Evolutionary conservation across 2,329 filamentous ascomycete species (phyloP).

Genomic region (Aspergillus melleus): DNA sequence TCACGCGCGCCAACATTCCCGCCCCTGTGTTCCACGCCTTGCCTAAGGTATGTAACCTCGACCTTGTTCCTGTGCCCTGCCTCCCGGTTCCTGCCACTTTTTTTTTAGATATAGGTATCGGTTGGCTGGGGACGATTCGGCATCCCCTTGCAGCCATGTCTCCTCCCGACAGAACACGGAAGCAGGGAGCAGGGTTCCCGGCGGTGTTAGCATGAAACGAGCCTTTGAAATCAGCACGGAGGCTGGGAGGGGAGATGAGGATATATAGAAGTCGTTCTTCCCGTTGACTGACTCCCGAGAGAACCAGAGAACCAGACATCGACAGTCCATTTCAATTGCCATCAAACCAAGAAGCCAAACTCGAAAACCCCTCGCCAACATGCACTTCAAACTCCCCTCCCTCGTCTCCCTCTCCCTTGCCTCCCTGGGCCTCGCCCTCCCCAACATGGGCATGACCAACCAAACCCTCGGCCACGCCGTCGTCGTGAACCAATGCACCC

Average conservation of each 20-base stretch:
- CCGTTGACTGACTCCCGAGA: background rate
- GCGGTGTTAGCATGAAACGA: background rate
- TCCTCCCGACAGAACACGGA: background rate
- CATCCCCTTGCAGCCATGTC: background rate
- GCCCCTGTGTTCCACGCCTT: background rate
- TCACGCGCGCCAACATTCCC: background rate
- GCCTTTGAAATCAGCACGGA: background rate
- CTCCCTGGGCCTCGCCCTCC: background rate
- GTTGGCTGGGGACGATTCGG: background rate
- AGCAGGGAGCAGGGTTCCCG: background rate
- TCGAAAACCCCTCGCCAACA: background rate
- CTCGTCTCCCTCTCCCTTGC: slow-evolving; percentile 5
- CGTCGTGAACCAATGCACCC: slow-evolving; percentile 35
- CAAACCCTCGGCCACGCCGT: slow-evolving; percentile 32
- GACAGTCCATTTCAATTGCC: background rate
- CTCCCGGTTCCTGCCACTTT: background rate
- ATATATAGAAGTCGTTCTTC: background rate
- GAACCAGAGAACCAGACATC: background rate
- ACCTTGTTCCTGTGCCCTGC: background rate
- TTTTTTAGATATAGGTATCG: background rate
- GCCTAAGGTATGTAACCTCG: background rate
- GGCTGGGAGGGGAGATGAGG: background rate
- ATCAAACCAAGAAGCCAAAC: background rate
- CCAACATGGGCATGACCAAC: background rate
- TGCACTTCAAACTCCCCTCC: background rate